phyloP scores from a whole-genome alignment of 2,329 filamentous ascomycete species.

The Exutisphaerella laricina region DNA sequence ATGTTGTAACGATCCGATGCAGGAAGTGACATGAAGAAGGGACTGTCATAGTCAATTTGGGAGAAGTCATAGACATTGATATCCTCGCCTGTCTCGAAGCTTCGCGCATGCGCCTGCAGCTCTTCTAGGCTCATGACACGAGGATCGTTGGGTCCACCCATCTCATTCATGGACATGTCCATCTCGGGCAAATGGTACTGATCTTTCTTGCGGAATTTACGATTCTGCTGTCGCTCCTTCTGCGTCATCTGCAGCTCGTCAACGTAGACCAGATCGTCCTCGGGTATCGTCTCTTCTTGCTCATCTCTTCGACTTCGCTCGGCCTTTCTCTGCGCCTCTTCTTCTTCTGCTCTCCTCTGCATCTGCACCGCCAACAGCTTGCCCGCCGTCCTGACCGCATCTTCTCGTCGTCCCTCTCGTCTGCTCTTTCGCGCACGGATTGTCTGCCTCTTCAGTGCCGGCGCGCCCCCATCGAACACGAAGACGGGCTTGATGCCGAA shows the following conservation, averaged over 20 bases:
- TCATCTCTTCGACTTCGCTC: conserved; percentile 30
- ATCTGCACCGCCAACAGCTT: conserved; percentile 92
- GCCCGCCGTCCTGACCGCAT: conserved; percentile 85
- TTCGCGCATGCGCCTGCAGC: conserved; percentile 84
- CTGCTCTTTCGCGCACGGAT: conserved; percentile 72
- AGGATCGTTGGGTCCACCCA: conserved; percentile 87
- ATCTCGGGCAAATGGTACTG: conserved; percentile 92
- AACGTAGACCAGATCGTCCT: conserved; percentile 75
- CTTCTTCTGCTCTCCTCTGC: conserved; percentile 82
- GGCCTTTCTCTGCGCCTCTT: conserved; percentile 60
- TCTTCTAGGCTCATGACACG: conserved; percentile 95
- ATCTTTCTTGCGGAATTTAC: conserved; percentile 85
- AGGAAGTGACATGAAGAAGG: conserved; percentile 90
- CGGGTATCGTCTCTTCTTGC: conserved; percentile 62
- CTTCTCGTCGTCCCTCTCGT: conserved; percentile 82
- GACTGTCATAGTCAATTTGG: conserved; percentile 95
- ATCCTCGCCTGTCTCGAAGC: conserved; percentile 89
- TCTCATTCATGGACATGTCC: conserved; percentile 68
- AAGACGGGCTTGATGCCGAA: conserved; percentile 96
- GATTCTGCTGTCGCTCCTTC: conserved; percentile 65
- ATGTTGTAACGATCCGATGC: conserved; percentile 94
- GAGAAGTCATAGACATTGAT: conserved; percentile 86
- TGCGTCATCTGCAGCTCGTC: conserved; percentile 81
- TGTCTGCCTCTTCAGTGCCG: conserved; percentile 83
- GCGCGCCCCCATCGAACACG: conserved; percentile 95